Evolutionary conservation across 2,329 filamentous ascomycete genomes (phyloP), one percentile per base, ranked within the genome.

Genomic region (Cryphonectria parasitica): DNA sequence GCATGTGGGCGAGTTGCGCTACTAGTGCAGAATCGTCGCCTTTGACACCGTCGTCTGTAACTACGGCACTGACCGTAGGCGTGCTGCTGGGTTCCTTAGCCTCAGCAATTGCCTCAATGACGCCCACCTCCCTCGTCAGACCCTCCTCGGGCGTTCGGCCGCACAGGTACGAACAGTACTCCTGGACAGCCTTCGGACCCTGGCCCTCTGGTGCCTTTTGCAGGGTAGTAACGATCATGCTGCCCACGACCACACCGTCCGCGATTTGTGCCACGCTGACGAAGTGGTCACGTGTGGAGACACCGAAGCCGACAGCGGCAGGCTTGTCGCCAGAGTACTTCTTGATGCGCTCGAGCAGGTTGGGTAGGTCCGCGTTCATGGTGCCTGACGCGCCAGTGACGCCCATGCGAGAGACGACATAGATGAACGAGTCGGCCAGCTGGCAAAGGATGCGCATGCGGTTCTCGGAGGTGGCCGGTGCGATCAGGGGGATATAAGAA

Each of bases 401-500:
- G 76, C 96, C 96, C 92, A 97, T 97, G 76, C 95, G 89, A 36
- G 95, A 98, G 69, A 99, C 96, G 73, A 99, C 95, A 80, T 99
- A 99, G 83, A 99, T 97, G 85, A 98, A 99, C 3, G 95, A 98
- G 82, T 98, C 95, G 78, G 96, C 96, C 74, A 99, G 95, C 80
- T 93, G 90, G 88, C 96, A 99, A 17, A 99, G 91, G 56, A 98
- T 88, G 83, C 93, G 95, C 95, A 99, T 97, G 77, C 96, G 92
- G 74, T 89, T 87, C 76, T 98, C 94, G 8, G 94, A 97, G 1
- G 96, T 98, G 15, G 95, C 90, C 8, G 96, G 96, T 0, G 96
- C 95, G 76, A 99, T 98, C 67, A 99, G 86, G n/a, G 96, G 96
- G 19, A 99, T 92, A 79, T 98, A 99, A 7, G 95, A 98, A 45